phyloP scores from a whole-genome alignment of 768 basidiomycete genomes.

The Kwoniella sp. region DNA sequence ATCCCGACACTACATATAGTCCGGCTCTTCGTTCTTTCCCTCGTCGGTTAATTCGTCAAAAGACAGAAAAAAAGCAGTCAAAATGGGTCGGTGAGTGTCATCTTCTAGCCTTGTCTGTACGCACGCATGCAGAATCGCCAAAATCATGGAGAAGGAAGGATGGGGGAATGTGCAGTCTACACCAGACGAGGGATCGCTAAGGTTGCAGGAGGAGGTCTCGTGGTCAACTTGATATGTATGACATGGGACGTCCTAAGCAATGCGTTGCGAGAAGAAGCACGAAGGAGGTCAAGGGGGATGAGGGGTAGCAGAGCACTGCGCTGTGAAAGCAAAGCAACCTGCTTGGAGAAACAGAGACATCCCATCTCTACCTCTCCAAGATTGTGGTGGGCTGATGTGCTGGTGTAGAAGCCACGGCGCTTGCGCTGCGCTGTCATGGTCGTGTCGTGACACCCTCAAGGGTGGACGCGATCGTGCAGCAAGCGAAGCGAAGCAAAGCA shows the following conservation, averaged over 20 bases:
- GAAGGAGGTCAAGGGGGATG: too few relatives aligned
- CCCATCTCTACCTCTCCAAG: conserved; percentile 1
- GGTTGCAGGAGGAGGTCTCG: neutral
- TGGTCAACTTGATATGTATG: neutral
- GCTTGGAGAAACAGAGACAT: conserved; percentile 1
- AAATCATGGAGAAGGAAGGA: neutral
- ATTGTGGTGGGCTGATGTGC: conserved; percentile 1
- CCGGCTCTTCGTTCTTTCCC: conserved; percentile 23
- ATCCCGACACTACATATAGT: neutral
- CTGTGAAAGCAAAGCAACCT: neutral
- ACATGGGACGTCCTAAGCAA: neutral
- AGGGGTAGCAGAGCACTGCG: neutral
- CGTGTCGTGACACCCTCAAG: too few relatives aligned
- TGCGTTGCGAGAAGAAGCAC: too few relatives aligned
- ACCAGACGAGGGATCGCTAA: neutral
- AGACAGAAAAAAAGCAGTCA: conserved; percentile 35
- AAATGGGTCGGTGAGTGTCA: conserved; percentile 55
- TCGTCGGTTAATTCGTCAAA: conserved; percentile 23
- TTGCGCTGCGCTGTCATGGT: too few relatives aligned
- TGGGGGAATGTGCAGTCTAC: too few relatives aligned
- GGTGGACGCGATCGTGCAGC: neutral
- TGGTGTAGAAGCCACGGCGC: neutral
- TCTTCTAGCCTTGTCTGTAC: neutral
- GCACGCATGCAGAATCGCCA: neutral
- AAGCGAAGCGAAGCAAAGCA: neutral